Evolutionary conservation across 805 yeast species (phyloP), one percentile per base, ranked within the genome.

Genomic region (Lachancea mirantina): DNA sequence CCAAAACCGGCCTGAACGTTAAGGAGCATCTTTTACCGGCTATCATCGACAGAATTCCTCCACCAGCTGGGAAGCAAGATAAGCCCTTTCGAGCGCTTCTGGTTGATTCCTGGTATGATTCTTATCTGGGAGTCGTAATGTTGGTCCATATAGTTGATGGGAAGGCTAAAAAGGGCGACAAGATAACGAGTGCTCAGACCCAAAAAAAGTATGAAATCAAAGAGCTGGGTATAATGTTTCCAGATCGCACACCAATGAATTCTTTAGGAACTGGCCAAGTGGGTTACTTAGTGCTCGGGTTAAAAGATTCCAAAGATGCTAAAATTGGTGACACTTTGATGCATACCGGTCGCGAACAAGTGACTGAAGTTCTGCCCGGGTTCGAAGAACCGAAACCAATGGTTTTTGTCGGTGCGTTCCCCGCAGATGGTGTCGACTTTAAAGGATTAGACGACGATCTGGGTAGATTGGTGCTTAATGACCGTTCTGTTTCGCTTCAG

Each of bases 341-440:
- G 69, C 75, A 72, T 36, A 62, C 64, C 8, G 81, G 80, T 4
- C 52, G 58, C 14, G 68, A 67, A 20, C 30, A 40, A n/a, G 68
- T 67, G 24, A 76, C 82, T 2, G 84, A 78, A 41, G 79, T 96
- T 1, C 65, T 89, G 16, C 95, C 94, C 1, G 97, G 97, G 1
- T 92, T 89, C 56, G 96, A 88, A 58, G 96, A 85, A 48, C 88
- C 94, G 1, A 88, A 92, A 57, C 96, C 97, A 1, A 92, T 92
- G 97, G 97, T 89, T 6, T 92, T 89, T 55, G 94, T 89, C 30
- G 97, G 97, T 9, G 98, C 97, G 0, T 89, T 85, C 47, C 97
- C 98, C 0, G 92, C 96, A 0, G 95, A 89, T 49, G 95, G 95
- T 4, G 71, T 80, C 0, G 95, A 89, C 48, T 89, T 89, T 56